These are phyloP conservation scores for Modicella reniformis DNA, from an alignment of 371 early-diverging fungal genomes.

Conservation along the genomic window DNA sequence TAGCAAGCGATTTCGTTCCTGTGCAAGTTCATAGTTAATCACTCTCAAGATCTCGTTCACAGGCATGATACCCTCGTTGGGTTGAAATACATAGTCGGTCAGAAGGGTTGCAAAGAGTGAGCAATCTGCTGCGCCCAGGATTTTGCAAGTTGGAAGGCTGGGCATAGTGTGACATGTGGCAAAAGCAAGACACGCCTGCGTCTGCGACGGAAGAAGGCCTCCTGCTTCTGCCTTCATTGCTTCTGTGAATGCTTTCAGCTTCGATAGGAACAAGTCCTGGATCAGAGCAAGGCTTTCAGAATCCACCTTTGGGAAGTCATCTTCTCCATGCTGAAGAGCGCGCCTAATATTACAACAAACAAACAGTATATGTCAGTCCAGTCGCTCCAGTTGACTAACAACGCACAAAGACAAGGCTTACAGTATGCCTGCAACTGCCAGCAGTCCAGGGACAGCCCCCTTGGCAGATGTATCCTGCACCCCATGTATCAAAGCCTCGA, in stretches of 20 bases:
- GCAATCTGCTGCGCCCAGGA: slow-evolving; percentile 25
- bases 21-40: slow-evolving; percentile 28
- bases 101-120: slow-evolving; percentile 27
- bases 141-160: slow-evolving; percentile 44
- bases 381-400: neutral
- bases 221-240: slow-evolving; percentile 10
- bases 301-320: slow-evolving; percentile 43
- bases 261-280: slow-evolving; percentile 42
- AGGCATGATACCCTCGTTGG: slow-evolving; percentile 39
- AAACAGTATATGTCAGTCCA: neutral
- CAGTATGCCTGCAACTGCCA: slow-evolving; percentile 49
- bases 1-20: slow-evolving; percentile 14
- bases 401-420: slow-evolving; percentile 19
- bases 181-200: slow-evolving; percentile 44
- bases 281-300: slow-evolving; percentile 39
- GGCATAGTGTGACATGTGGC: slow-evolving; percentile 45
- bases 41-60: slow-evolving; percentile 38
- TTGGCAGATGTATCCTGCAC: slow-evolving; percentile 32
- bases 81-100: slow-evolving; percentile 31
- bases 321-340: slow-evolving; percentile 48
- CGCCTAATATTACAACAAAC: slow-evolving; percentile 22
- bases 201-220: slow-evolving; percentile 7
- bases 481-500: slow-evolving; percentile 38
- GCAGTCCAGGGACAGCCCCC: slow-evolving; percentile 23
- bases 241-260: slow-evolving; percentile 12